Evolutionary conservation across 768 basidiomycete species (phyloP).

Genomic region (Lepiota venenata): DNA sequence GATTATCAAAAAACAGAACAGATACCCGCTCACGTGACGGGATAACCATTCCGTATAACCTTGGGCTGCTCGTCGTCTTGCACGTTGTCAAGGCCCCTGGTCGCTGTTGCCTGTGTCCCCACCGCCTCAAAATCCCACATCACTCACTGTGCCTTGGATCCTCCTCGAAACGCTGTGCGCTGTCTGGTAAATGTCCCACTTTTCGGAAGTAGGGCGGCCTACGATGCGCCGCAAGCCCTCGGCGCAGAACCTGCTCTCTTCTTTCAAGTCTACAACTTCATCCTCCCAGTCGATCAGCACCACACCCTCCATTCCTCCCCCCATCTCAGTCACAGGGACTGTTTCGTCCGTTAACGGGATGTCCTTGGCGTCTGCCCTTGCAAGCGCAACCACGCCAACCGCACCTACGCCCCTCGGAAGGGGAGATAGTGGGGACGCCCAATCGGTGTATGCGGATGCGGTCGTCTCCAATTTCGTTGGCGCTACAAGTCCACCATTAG

Average conservation of each 20-base stretch:
- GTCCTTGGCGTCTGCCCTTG: constrained; percentile 29
- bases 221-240: constrained; percentile 82
- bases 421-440: constrained; percentile 63
- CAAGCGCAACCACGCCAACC: constrained; percentile 39
- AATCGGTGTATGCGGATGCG: constrained; percentile 56
- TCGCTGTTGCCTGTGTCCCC: background rate
- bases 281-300: constrained; percentile 26
- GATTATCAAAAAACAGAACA: no score
- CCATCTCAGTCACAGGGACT: constrained; percentile 23
- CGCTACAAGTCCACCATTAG: constrained; percentile 41
- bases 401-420: constrained; percentile 39
- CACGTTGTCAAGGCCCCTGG: constrained; percentile 8
- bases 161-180: background rate
- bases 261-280: constrained; percentile 51
- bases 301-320: constrained; percentile 29
- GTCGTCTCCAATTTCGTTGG: constrained; percentile 29
- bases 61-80: constrained; percentile 7
- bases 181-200: constrained; percentile 33
- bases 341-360: constrained; percentile 24
- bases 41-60: background rate
- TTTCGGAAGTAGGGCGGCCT: constrained; percentile 43
- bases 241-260: constrained; percentile 77
- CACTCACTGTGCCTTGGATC: background rate
- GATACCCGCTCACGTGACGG: background rate
- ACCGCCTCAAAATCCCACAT: background rate